Evolutionary conservation across 768 basidiomycete species (phyloP).

Genomic region (Aureoboletus auriporus): DNA sequence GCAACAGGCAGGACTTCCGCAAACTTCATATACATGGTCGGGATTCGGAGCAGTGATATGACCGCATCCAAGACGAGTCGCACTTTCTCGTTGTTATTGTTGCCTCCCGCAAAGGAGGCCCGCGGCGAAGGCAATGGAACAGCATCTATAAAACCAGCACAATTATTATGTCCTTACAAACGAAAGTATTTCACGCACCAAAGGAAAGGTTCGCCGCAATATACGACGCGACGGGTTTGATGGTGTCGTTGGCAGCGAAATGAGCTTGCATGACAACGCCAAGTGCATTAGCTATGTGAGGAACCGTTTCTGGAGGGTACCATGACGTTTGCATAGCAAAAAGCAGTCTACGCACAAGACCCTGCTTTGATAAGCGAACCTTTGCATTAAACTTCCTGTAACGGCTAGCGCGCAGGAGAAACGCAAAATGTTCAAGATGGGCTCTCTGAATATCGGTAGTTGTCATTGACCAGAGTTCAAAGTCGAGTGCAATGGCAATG

Average conservation of each 20-base stretch:
- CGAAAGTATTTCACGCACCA: conserved; percentile 37
- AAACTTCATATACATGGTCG: conserved; percentile 64
- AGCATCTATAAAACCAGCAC: neutral
- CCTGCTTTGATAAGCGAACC: conserved; percentile 68
- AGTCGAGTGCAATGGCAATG: conserved; percentile 78
- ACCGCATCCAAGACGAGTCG: conserved; percentile 66
- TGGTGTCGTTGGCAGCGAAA: conserved; percentile 69
- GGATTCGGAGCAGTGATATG: conserved; percentile 55
- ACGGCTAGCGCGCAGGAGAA: conserved; percentile 66
- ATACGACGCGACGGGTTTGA: conserved; percentile 86
- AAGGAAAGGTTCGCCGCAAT: conserved; percentile 76
- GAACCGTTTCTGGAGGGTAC: conserved; percentile 52
- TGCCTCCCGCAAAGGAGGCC: conserved; percentile 6
- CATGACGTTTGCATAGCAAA: conserved; percentile 78
- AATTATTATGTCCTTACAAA: neutral
- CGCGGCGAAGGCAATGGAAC: conserved; percentile 8
- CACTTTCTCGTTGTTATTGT: conserved; percentile 49
- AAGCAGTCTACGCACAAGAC: conserved; percentile 69
- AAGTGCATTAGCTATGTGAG: conserved; percentile 56
- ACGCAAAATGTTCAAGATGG: conserved; percentile 79
- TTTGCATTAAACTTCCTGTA: conserved; percentile 75
- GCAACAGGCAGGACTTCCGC: conserved; percentile 70
- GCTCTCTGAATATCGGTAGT: conserved; percentile 68
- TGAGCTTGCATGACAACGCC: conserved; percentile 56
- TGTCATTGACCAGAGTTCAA: conserved; percentile 83